Percentiles rank a stretch among this genome's conserved stretches.
phyloP scores from a whole-genome alignment of 208 protist genomes.

The Wallacemonas sp. region DNA sequence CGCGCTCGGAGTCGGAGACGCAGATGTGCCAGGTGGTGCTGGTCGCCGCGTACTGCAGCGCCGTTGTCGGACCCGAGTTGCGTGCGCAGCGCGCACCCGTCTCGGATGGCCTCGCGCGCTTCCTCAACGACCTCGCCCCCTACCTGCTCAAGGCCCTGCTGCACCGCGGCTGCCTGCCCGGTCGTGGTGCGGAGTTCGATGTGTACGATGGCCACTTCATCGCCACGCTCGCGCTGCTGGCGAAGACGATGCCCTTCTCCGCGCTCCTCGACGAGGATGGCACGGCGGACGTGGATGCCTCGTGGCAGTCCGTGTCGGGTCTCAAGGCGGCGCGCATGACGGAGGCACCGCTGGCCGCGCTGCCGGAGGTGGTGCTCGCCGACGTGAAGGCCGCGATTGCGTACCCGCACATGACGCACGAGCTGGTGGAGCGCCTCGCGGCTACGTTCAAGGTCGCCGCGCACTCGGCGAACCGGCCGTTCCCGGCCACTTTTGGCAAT shows the following conservation, averaged over 20 bases:
- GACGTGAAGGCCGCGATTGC: conserved; percentile 30
- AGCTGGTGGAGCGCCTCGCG: conserved; percentile 79
- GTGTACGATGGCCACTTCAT: conserved; percentile 80
- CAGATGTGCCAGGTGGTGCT: conserved; percentile 68
- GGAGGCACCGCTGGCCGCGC: conserved; percentile 30
- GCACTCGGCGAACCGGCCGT: conserved; percentile 46
- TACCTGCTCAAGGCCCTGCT: conserved; percentile 54
- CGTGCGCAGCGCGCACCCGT: conserved; percentile 58
- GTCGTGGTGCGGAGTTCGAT: conserved; percentile 73
- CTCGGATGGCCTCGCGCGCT: conserved; percentile 35
- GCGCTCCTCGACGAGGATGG: conserved; percentile 71
- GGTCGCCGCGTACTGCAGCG: conserved; percentile 62
- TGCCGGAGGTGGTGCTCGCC: conserved; percentile 46
- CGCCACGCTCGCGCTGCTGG: conserved; percentile 47
- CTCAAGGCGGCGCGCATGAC: conserved; percentile 32
- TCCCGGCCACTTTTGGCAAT: conserved; percentile 59
- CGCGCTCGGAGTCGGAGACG: conserved; percentile 32
- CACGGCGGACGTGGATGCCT: conserved; percentile 42
- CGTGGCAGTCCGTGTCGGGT: conserved; percentile 46
- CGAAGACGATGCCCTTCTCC: conserved; percentile 34
- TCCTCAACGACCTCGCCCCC: conserved; percentile 64
- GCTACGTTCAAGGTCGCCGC: conserved; percentile 45
- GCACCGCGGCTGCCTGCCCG: conserved; percentile 39
- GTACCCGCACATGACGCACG: conserved; percentile 71
- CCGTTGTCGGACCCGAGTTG: conserved; percentile 36